These are phyloP conservation scores for Endocalyx cinctus DNA, from an alignment of 2,329 filamentous ascomycete genomes.

Conservation along the genomic window DNA sequence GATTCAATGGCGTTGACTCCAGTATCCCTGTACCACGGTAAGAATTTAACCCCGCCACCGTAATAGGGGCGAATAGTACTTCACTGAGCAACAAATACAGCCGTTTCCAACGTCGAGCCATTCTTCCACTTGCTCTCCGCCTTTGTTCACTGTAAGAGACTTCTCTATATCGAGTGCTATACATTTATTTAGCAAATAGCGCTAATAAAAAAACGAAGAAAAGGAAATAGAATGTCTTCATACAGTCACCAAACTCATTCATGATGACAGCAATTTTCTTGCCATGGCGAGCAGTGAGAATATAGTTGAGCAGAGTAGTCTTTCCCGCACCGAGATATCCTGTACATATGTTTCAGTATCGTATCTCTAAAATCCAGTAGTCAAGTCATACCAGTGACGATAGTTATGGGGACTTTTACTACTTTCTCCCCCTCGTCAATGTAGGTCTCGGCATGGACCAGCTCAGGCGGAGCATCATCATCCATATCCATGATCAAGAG, in stretches of 20 bases:
- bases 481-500: conserved; percentile 52
- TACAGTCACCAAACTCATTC: conserved; percentile 86
- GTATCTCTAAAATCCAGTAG: background rate
- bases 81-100: conserved; percentile 96
- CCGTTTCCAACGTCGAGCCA: conserved; percentile 97
- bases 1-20: conserved; percentile 94
- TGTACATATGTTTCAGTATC: conserved; percentile 30
- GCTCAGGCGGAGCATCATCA: conserved; percentile 63
- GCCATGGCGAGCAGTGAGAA: conserved; percentile 88
- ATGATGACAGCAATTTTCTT: conserved; percentile 98
- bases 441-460: conserved; percentile 35
- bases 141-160: conserved; percentile 83
- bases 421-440: conserved; percentile 44
- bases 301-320: conserved; percentile 93
- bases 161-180: conserved; percentile 91
- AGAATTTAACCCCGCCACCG: conserved; percentile 13
- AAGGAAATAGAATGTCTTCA: conserved; percentile 33
- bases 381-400: conserved; percentile 62
- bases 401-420: conserved; percentile 75
- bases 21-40: conserved; percentile 58
- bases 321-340: conserved; percentile 95
- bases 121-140: conserved; percentile 78
- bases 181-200: too few relatives aligned
- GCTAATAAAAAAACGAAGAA: too few relatives aligned
- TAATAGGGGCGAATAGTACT: conserved; percentile 46